Evolutionary conservation across 2,329 filamentous ascomycete genomes (phyloP).

Genomic region (Cercospora sp.): DNA sequence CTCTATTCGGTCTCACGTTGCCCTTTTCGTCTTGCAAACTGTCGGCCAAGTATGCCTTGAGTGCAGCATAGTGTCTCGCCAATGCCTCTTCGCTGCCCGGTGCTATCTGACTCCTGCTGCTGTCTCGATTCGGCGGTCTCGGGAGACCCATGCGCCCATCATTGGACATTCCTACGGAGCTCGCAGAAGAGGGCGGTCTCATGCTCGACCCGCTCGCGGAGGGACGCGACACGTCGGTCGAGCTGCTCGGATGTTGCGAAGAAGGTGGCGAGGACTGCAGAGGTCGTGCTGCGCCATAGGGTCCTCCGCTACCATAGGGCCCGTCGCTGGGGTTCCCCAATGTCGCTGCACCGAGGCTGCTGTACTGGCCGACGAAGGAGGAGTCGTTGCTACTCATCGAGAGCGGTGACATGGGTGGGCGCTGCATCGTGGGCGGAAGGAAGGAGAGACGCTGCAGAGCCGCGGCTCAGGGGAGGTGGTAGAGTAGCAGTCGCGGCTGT

Average conservation of each 20-base stretch:
- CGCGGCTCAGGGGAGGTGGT: slow-evolving; percentile 12
- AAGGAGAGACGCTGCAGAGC: neutral
- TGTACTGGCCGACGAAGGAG: slow-evolving; percentile 34
- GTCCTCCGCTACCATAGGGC: slow-evolving; percentile 32
- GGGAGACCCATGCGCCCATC: slow-evolving; percentile 59
- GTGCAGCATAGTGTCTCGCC: slow-evolving; percentile 75
- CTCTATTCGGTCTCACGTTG: slow-evolving; percentile 77
- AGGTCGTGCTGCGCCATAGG: slow-evolving; percentile 37
- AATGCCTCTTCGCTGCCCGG: slow-evolving; percentile 65
- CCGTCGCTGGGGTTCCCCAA: slow-evolving; percentile 29
- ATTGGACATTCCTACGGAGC: slow-evolving; percentile 82
- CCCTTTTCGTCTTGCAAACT: slow-evolving; percentile 73
- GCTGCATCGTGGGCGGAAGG: slow-evolving; percentile 11
- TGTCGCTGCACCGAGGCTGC: slow-evolving; percentile 22
- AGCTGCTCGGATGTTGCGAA: slow-evolving; percentile 45
- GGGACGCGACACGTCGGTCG: slow-evolving; percentile 49
- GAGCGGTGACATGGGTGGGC: slow-evolving; percentile 65
- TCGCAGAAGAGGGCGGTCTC: slow-evolving; percentile 76
- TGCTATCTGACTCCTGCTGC: slow-evolving; percentile 56
- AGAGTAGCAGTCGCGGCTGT: slow-evolving; percentile 1
- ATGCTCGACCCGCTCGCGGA: slow-evolving; percentile 53
- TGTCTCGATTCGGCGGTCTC: slow-evolving; percentile 41
- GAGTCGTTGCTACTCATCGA: slow-evolving; percentile 79
- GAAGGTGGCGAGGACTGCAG: slow-evolving; percentile 35
- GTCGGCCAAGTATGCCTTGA: slow-evolving; percentile 72